These are phyloP conservation scores for Penicillium glabrum DNA, from an alignment of 2,329 filamentous ascomycete genomes.

Conservation along the genomic window DNA sequence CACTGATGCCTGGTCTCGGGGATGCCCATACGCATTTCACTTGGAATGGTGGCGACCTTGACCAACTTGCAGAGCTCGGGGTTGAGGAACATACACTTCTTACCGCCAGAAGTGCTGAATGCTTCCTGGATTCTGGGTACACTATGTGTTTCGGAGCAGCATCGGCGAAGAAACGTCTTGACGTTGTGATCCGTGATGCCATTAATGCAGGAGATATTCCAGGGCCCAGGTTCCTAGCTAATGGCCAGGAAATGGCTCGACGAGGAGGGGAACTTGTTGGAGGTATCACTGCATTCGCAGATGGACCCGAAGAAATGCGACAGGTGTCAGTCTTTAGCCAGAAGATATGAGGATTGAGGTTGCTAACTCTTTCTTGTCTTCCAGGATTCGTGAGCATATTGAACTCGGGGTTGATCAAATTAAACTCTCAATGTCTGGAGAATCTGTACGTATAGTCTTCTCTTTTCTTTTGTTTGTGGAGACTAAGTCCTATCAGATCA, in stretches of 20 bases:
- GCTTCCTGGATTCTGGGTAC: background rate
- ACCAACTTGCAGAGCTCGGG: background rate
- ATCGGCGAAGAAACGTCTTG: background rate
- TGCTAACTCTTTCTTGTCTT: too few species aligned
- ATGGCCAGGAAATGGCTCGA: constrained; percentile 50
- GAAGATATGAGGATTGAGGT: too few species aligned
- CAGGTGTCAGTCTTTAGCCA: background rate
- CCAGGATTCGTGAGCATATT: background rate
- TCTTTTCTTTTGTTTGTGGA: background rate
- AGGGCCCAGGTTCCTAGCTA: constrained; percentile 24
- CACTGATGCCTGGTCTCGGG: background rate
- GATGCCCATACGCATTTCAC: background rate
- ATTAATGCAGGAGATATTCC: background rate
- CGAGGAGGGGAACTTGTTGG: constrained; percentile 45
- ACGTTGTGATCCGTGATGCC: background rate
- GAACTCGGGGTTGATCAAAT: background rate
- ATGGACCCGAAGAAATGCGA: constrained; percentile 24
- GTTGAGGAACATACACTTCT: background rate
- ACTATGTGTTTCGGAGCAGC: background rate
- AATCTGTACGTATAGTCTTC: background rate
- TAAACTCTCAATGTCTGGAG: background rate
- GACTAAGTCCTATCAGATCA: background rate
- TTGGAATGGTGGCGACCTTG: background rate
- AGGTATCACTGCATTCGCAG: constrained; percentile 44
- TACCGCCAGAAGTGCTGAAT: background rate